phyloP scores from a whole-genome alignment of 331 rosid species.

The Rhamnella rubrinervis region DNA sequence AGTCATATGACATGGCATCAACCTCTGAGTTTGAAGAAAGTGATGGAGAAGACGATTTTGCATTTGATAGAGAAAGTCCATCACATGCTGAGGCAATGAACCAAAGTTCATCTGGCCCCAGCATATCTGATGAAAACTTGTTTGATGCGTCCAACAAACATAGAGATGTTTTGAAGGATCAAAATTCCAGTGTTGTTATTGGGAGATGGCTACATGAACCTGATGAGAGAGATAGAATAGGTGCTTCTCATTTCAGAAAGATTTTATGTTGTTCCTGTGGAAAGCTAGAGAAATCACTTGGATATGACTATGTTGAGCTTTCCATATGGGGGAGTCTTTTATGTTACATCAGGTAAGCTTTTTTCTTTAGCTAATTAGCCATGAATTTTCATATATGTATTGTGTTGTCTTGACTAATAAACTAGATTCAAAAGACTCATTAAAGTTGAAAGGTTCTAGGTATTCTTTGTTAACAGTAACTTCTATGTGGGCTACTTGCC shows the following conservation, averaged over 20 bases:
- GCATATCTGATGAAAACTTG: conserved; percentile 27
- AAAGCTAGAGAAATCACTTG: conserved; percentile 63
- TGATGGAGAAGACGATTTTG: conserved; percentile 42
- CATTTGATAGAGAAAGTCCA: conserved; percentile 12
- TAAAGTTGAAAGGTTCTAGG: not conserved
- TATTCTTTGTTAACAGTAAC: not conserved
- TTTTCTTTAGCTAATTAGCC: conserved; percentile 1
- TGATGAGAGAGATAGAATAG: conserved; percentile 62
- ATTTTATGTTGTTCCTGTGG: conserved; percentile 64
- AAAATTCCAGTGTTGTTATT: conserved; percentile 30
- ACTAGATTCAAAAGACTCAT: not conserved
- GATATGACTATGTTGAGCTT: conserved; percentile 54
- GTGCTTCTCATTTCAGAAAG: conserved; percentile 80
- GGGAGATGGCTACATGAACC: conserved; percentile 88
- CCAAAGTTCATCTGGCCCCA: conserved; percentile 24
- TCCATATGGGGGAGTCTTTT: conserved; percentile 88
- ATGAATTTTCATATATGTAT: not conserved
- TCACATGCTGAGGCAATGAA: conserved; percentile 20
- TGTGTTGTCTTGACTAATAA: not conserved
- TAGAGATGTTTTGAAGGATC: conserved; percentile 34
- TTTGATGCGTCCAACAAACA: conserved; percentile 24
- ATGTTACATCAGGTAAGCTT: conserved; percentile 87
- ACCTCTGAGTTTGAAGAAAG: conserved; percentile 47
- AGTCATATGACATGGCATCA: conserved; percentile 25
- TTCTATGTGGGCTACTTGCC: not conserved